These are phyloP conservation scores for Plantago rigida DNA, from an alignment of 305 asterid species.

Conservation along the genomic window DNA sequence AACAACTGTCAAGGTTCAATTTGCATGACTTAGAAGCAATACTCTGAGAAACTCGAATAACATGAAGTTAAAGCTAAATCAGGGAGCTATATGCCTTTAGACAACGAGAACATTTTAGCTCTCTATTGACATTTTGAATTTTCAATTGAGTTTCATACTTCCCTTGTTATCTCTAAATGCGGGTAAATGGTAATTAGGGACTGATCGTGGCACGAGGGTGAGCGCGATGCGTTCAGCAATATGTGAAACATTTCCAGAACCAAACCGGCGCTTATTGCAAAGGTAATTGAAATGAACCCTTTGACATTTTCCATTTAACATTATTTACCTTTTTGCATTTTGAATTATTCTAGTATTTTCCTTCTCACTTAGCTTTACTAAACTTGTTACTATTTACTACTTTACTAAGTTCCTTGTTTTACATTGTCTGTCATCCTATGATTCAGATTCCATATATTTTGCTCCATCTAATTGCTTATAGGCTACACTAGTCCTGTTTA, in stretches of 20 bases:
- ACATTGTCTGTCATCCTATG: too few species aligned
- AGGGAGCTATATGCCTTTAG: not conserved
- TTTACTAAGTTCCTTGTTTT: too few species aligned
- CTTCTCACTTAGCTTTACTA: too few species aligned
- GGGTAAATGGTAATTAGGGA: constrained; percentile 42
- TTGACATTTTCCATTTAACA: not conserved
- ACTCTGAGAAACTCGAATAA: constrained; percentile 5
- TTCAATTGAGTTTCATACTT: constrained; percentile 14
- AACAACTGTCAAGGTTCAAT: constrained; percentile 12
- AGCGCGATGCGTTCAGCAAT: constrained; percentile 84
- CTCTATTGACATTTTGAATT: not conserved
- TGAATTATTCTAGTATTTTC: not conserved
- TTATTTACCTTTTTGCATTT: constrained; percentile 5
- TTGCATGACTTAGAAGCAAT: not conserved
- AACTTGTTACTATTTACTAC: too few species aligned
- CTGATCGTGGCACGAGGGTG: constrained; percentile 72
- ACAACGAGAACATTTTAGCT: not conserved
- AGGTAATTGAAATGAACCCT: constrained; percentile 38
- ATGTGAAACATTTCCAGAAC: constrained; percentile 98
- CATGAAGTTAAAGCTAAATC: constrained; percentile 4
- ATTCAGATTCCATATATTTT: too few species aligned
- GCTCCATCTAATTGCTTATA: too few species aligned
- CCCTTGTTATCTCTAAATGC: constrained; percentile 17
- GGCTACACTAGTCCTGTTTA: too few species aligned
- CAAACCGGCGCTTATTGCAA: constrained; percentile 87